Evolutionary conservation across 352 stramenopile genomes (phyloP).

Genomic region (Phytophthora tentaculata): DNA sequence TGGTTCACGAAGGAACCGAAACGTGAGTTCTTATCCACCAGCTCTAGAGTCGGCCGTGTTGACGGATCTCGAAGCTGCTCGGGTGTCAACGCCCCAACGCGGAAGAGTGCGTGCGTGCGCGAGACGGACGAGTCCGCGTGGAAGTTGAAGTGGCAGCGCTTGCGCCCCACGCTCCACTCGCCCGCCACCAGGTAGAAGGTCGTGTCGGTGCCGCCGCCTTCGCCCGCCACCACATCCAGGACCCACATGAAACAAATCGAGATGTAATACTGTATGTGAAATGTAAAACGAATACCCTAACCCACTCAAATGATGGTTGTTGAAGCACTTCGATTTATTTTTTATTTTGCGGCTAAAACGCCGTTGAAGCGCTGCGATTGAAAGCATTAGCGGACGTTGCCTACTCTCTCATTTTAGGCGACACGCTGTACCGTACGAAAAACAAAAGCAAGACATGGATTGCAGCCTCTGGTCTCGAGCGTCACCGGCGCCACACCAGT

Average conservation of each 20-base stretch:
- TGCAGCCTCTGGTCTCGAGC: background rate
- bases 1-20: constrained; percentile 91
- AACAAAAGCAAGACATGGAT: background rate
- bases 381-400: background rate
- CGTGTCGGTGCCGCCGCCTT: constrained; percentile 42
- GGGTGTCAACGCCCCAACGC: constrained; percentile 64
- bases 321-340: constrained; percentile 3
- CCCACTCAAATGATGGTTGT: background rate
- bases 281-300: background rate
- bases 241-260: constrained; percentile 66
- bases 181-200: constrained; percentile 85
- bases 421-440: background rate
- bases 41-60: constrained; percentile 67
- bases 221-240: constrained; percentile 67
- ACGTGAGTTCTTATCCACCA: constrained; percentile 83
- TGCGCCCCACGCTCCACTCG: constrained; percentile 86
- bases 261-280: background rate
- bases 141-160: constrained; percentile 89
- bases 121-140: constrained; percentile 84
- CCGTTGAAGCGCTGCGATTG: background rate
- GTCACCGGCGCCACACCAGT: background rate
- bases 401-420: background rate
- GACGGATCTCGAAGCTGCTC: constrained; percentile 66
- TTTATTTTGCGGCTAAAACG: too few relatives aligned
- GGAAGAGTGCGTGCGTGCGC: constrained; percentile 74